Conservation (phyloP, 345 rosid species). For the Salix koriyanagi region DNA sequence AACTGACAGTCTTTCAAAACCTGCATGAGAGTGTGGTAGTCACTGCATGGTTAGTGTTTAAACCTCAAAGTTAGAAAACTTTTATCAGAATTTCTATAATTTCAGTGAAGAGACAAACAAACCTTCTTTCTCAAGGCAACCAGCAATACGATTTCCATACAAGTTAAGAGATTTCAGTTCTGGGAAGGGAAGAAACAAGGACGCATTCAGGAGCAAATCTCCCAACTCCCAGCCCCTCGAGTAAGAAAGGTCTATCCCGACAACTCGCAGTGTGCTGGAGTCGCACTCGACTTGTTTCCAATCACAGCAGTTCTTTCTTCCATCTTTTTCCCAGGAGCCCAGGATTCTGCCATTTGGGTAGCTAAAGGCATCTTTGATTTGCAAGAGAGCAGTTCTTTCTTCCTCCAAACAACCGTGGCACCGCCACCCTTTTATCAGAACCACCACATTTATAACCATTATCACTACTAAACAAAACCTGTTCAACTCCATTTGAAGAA, state of each 20-base stretch:
- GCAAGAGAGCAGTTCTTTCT: background rate
- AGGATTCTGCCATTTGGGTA: background rate
- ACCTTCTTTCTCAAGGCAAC: background rate
- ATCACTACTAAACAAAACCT: background rate
- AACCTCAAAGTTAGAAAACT: background rate
- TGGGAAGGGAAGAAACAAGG: too few species aligned
- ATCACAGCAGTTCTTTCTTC: background rate
- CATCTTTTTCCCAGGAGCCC: background rate
- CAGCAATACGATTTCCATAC: background rate
- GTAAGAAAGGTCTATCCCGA: fast-evolving
- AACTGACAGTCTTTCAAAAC: background rate
- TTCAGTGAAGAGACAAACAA: background rate
- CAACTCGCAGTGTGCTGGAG: background rate
- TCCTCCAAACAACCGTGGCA: background rate
- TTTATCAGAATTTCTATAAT: background rate
- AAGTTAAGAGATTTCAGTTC: too few species aligned
- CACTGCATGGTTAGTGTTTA: background rate
- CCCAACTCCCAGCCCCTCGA: background rate
- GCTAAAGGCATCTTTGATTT: background rate
- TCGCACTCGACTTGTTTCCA: background rate
- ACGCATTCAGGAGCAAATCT: too few species aligned
- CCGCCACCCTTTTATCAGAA: background rate
- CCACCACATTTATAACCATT: background rate
- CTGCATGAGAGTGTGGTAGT: background rate
- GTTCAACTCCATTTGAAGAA: background rate